These are phyloP conservation scores for Dactylellina sp. DNA, from an alignment of 2,329 filamentous ascomycete genomes.

Conservation along the genomic window DNA sequence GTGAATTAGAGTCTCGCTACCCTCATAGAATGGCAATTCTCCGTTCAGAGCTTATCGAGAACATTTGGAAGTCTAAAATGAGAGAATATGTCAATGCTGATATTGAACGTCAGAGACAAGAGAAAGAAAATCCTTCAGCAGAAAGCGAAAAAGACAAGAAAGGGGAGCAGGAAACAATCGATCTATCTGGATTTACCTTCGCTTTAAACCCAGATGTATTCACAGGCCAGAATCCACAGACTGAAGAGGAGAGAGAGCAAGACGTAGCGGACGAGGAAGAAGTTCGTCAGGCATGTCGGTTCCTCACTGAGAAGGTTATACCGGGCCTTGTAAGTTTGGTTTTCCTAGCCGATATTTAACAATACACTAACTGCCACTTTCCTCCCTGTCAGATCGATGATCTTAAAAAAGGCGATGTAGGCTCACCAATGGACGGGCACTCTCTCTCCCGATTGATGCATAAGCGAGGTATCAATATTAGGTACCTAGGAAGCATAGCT, in stretches of 20 bases:
- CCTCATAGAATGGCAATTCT: slow-evolving; percentile 97
- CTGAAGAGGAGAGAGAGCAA: slow-evolving; percentile 86
- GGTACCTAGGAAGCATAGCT: slow-evolving; percentile 90
- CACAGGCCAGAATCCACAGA: slow-evolving; percentile 90
- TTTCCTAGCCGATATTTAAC: not conserved
- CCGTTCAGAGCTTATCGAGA: slow-evolving; percentile 87
- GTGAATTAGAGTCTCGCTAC: slow-evolving; percentile 70
- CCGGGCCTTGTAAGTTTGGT: slow-evolving; percentile 74
- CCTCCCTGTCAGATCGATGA: slow-evolving; percentile 72
- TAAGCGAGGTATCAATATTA: slow-evolving; percentile 95
- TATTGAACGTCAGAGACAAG: slow-evolving; percentile 72
- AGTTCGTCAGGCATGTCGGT: slow-evolving; percentile 84
- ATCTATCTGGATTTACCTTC: slow-evolving; percentile 87
- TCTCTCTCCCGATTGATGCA: slow-evolving; percentile 89
- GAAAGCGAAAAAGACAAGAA: slow-evolving; percentile 63
- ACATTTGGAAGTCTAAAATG: slow-evolving; percentile 85
- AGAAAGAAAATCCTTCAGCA: slow-evolving; percentile 61
- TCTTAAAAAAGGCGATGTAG: slow-evolving; percentile 89
- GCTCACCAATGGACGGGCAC: slow-evolving; percentile 98
- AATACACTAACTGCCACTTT: slow-evolving; percentile 12
- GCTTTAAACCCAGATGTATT: slow-evolving; percentile 94
- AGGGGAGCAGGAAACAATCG: slow-evolving; percentile 68
- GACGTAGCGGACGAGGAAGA: slow-evolving; percentile 86
- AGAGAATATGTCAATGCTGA: slow-evolving; percentile 87
- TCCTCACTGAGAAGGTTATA: slow-evolving; percentile 80